phyloP scores from a whole-genome alignment of 2,329 filamentous ascomycete species.

The Penicillium sp. region DNA sequence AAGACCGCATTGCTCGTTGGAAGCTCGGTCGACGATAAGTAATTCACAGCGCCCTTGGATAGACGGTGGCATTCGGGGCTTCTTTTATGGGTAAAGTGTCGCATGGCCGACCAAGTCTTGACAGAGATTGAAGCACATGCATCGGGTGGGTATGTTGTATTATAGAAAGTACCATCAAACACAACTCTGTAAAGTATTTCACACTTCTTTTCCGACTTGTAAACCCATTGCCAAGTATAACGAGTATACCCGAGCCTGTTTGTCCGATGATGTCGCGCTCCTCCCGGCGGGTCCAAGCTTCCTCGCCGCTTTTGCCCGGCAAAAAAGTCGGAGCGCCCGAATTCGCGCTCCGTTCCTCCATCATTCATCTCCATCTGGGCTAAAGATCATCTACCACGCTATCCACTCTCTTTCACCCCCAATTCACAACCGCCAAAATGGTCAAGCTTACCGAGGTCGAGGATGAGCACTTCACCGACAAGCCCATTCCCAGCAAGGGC shows the following conservation, averaged over 20 bases:
- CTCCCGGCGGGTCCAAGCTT: slow-evolving; percentile 35
- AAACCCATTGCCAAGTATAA: background rate
- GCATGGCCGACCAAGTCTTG: slow-evolving; percentile 1
- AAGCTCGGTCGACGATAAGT: slow-evolving; percentile 68
- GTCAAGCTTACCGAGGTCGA: slow-evolving; percentile 96
- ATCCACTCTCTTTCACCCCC: slow-evolving; percentile 4
- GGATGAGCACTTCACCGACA: slow-evolving; percentile 86
- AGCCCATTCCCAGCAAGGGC: slow-evolving; percentile 64
- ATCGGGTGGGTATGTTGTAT: slow-evolving; percentile 18
- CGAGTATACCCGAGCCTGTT: background rate
- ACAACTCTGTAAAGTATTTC: slow-evolving; percentile 24
- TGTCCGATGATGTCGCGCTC: slow-evolving; percentile 14
- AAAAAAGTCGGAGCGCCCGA: slow-evolving; percentile 45
- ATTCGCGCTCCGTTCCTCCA: slow-evolving; percentile 33
- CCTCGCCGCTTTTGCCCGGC: slow-evolving; percentile 41
- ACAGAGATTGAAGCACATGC: slow-evolving; percentile 1
- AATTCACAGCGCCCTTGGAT: background rate
- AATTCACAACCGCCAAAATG: slow-evolving; percentile 60
- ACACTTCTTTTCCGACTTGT: background rate
- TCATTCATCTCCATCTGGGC: slow-evolving; percentile 24
- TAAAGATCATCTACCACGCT: slow-evolving; percentile 10
- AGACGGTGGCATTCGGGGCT: background rate
- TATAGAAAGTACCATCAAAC: slow-evolving; percentile 16
- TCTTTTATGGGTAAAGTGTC: slow-evolving; percentile 7
- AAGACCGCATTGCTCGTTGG: slow-evolving; percentile 82